Evolutionary conservation across 2,329 filamentous ascomycete genomes (phyloP), one percentile per base, ranked within the genome.

Genomic region (Rutstroemia sydowiana): DNA sequence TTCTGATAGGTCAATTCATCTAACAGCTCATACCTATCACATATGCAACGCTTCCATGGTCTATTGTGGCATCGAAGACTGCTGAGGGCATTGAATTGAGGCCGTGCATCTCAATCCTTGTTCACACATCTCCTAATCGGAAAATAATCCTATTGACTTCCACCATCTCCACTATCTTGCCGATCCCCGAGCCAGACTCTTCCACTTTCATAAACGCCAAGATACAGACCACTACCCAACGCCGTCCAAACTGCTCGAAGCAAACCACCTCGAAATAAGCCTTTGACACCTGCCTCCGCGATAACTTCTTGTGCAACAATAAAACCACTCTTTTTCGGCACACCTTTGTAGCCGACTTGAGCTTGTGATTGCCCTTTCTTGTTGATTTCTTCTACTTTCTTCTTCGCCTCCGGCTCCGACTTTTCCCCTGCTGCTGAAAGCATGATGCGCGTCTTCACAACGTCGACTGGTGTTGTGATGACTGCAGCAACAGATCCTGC

Each of bases 381-480:
- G 47, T 55, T 61, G n/a, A 55, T 55, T 21, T 54, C 55, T 16
- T 63, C 57, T 10, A 56, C 41, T n/a, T 59, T 56, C 20, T 59
- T 56, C 46, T 57, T 62, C 30, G 57, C 61, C 42, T 63, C 55
- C 20, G 57, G 64, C 10, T 69, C 58, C 11, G 57, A 63, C 11
- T 45, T 65, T 53, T 64, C 59, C 48, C 59, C 55, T 48, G 61
- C 55, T 1, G 82, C 82, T 28, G 77, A 75, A 23, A 95, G 73
- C 90, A 95, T 95, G 69, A 95, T 86, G 45, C 88, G 73, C 57
- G 90, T 95, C 73, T 95, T 95, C 21, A 95, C 79, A 9, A 95
- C 88, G 68, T 95, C 91, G 51, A 90, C 81, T 0, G 91, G 91
- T 46, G 90, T 95, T 1, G 90, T 95, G n/a, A 93, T 67, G 9